These are phyloP conservation scores for Trametes cinnabarina DNA, from an alignment of 768 basidiomycete genomes.

Conservation along the genomic window DNA sequence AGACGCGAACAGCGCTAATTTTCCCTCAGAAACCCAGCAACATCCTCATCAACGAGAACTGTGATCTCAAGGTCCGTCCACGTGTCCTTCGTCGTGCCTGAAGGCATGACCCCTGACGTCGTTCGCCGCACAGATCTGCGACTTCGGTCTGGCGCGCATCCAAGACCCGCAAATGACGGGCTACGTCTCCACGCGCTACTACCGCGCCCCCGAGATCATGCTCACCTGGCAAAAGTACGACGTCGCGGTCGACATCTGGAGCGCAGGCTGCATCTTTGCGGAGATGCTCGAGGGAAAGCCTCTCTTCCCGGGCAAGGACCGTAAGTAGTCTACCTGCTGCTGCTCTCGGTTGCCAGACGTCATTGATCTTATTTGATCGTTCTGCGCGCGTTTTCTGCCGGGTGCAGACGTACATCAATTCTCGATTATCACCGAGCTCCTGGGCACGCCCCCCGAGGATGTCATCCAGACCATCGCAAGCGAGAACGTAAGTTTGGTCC, in stretches of 20 bases:
- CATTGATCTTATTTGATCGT: conserved; percentile 1
- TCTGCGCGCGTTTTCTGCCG: conserved; percentile 1
- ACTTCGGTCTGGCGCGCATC: conserved; percentile 97
- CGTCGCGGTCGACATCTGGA: conserved; percentile 99
- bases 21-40: conserved; percentile 88
- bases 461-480: conserved; percentile 98
- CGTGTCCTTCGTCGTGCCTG: neutral
- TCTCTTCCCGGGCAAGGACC: conserved; percentile 98
- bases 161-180: conserved; percentile 99
- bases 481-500: conserved; percentile 73
- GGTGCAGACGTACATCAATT: conserved; percentile 95
- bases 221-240: conserved; percentile 99
- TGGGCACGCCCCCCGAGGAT: conserved; percentile 99
- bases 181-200: conserved; percentile 98
- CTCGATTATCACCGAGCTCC: conserved; percentile 96
- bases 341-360: conserved; percentile 9
- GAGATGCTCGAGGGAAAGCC: conserved; percentile 99
- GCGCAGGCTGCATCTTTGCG: conserved; percentile 98
- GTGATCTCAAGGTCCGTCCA: conserved; percentile 83
- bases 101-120: conserved; percentile 10
- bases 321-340: conserved; percentile 52
- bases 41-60: conserved; percentile 99
- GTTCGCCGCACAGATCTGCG: conserved; percentile 73
- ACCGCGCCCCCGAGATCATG: conserved; percentile 99
- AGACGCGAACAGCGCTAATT: neutral